Evolutionary conservation across 2,329 filamentous ascomycete genomes (phyloP).

Genomic region (Verticillium isaacii): DNA sequence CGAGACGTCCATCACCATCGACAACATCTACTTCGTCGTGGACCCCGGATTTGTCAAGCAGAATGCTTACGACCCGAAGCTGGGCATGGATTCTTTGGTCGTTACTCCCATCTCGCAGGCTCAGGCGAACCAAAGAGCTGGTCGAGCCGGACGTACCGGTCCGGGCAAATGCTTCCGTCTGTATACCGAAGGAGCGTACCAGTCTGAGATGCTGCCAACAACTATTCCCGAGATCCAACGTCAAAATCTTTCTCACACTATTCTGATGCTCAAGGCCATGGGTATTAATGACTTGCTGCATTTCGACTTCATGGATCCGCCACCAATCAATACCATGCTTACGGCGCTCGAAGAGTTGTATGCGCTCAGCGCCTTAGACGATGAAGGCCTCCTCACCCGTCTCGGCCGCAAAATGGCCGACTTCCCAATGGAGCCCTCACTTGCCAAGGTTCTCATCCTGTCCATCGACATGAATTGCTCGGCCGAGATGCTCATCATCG

Average conservation of each 20-base stretch:
- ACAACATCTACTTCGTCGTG: slow-evolving; percentile 95
- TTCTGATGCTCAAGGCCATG: slow-evolving; percentile 98
- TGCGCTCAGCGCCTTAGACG: slow-evolving; percentile 83
- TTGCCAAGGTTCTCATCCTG: slow-evolving; percentile 86
- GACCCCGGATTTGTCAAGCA: slow-evolving; percentile 98
- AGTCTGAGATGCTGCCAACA: slow-evolving; percentile 94
- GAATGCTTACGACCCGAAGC: slow-evolving; percentile 92
- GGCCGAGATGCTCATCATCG: slow-evolving; percentile 90
- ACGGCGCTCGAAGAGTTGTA: slow-evolving; percentile 95
- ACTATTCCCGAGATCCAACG: slow-evolving; percentile 96
- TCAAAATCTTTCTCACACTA: slow-evolving; percentile 87
- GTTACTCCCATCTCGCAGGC: slow-evolving; percentile 96
- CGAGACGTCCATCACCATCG: slow-evolving; percentile 96
- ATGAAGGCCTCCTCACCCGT: slow-evolving; percentile 89
- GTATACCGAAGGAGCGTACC: slow-evolving; percentile 92
- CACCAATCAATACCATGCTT: slow-evolving; percentile 95
- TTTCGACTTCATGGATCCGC: slow-evolving; percentile 99
- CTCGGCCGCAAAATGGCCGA: slow-evolving; percentile 96
- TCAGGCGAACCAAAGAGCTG: slow-evolving; percentile 90
- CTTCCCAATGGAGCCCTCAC: slow-evolving; percentile 92
- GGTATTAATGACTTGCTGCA: slow-evolving; percentile 96
- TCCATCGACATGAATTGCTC: slow-evolving; percentile 85
- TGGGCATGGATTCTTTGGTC: slow-evolving; percentile 95
- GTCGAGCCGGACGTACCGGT: slow-evolving; percentile 87
- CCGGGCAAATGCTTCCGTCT: slow-evolving; percentile 94